Percentiles rank a stretch among this genome's conserved stretches.
These are phyloP conservation scores for Boletus insuetus DNA, from an alignment of 768 basidiomycete species.

Conservation along the genomic window DNA sequence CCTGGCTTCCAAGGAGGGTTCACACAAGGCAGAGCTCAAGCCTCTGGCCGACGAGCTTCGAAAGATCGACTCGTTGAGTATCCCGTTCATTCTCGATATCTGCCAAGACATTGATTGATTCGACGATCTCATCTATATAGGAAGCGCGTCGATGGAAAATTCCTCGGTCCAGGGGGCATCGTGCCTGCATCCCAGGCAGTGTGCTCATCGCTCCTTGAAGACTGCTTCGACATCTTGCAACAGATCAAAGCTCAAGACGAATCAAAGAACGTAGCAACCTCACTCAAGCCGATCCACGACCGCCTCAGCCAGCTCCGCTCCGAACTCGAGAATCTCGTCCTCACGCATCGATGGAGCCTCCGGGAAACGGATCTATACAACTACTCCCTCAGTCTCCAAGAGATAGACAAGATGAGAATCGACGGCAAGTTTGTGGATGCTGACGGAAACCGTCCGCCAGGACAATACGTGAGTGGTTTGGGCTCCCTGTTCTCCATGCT, in stretches of 20 bases:
- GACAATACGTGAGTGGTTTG: constrained; percentile 78
- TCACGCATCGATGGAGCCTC: constrained; percentile 97
- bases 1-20: constrained; percentile 83
- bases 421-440: constrained; percentile 97
- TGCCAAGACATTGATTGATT: constrained; percentile 14
- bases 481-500: neutral
- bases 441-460: constrained; percentile 86
- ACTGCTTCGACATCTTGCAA: constrained; percentile 93
- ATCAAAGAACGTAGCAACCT: constrained; percentile 79
- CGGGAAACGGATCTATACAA: constrained; percentile 93
- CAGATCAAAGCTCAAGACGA: constrained; percentile 95
- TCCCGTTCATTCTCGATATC: constrained; percentile 27
- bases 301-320: constrained; percentile 80
- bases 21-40: constrained; percentile 84
- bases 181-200: constrained; percentile 91
- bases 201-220: constrained; percentile 89
- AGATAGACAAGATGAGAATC: constrained; percentile 95
- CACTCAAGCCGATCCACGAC: constrained; percentile 91
- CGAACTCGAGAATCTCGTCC: constrained; percentile 86
- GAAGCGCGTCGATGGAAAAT: constrained; percentile 94
- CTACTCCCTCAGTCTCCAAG: constrained; percentile 88
- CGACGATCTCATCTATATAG: constrained; percentile 35
- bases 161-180: constrained; percentile 84
- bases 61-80: constrained; percentile 94
- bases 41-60: constrained; percentile 89